Percentiles rank a stretch among this genome's conserved stretches.
Conservation (phyloP, 352 stramenopile species). For the Phytophthora pseudosyringae region DNA sequence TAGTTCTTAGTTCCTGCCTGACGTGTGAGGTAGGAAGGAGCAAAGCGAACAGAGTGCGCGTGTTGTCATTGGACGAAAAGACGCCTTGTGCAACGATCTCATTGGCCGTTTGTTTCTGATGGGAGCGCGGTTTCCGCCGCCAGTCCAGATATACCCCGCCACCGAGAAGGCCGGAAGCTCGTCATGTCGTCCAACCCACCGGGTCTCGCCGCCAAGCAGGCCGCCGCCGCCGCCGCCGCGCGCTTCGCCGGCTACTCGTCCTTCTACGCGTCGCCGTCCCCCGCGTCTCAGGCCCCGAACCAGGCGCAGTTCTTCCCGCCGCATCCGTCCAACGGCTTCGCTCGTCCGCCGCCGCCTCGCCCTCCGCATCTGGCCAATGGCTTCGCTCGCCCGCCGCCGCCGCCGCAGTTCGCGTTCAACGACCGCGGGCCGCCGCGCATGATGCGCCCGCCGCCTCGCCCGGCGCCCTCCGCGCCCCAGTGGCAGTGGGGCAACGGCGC, state of each 20-base stretch:
- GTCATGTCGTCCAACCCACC: conserved; percentile 50
- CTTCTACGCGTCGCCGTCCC: conserved; percentile 56
- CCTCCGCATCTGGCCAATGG: conserved; percentile 15
- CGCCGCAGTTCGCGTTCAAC: conserved; percentile 27
- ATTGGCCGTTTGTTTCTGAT: conserved; percentile 1
- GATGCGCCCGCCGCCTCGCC: conserved; percentile 51
- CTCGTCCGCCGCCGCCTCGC: conserved; percentile 16
- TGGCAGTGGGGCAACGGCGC: conserved; percentile 79
- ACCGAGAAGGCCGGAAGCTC: conserved; percentile 1
- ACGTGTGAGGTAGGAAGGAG: conserved; percentile 11
- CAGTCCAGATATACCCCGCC: background rate
- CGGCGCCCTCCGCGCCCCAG: conserved; percentile 37
- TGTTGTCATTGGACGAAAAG: background rate
- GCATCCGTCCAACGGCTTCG: background rate
- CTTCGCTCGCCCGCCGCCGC: conserved; percentile 26
- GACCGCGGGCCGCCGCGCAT: conserved; percentile 33
- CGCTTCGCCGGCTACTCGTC: conserved; percentile 73
- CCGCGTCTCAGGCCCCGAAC: conserved; percentile 5
- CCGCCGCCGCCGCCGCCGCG: conserved; percentile 41
- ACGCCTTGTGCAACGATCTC: background rate
- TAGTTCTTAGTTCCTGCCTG: no score
- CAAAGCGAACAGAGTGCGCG: background rate
- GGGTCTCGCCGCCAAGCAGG: conserved; percentile 42
- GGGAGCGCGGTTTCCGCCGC: no score
- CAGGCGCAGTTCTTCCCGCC: conserved; percentile 16